Base-by-base conservation (phyloP, 164 flowering plant species). In the Aristolochia fimbriata region DNA sequence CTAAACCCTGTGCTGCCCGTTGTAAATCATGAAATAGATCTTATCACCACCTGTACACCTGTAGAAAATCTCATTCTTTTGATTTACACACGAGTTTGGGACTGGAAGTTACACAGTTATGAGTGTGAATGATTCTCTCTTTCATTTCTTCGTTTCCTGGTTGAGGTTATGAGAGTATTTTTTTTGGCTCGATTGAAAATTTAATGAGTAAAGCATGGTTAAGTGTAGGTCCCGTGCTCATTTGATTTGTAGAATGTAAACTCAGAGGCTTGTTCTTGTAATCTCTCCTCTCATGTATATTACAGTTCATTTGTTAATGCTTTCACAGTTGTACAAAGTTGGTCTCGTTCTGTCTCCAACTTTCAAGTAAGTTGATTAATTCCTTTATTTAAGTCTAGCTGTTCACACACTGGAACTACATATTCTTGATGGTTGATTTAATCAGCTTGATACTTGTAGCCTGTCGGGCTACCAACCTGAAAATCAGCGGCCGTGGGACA, bases 191-290 rank as follows among this genome's bases (percentile, higher is more conserved):
- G 43, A 37, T 37, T 37, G 9, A 37, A 37, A 2, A 63, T 55
- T 68, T 72, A 65, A 70, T 68, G 51, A 16, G 71, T 67, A 23
- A 60, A 70, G 17, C 68, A 64, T 54, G 68, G 68, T 62, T 62
- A 20, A 3, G 68, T 58, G 6, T 58, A 60, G 65, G 65, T 59
- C 33, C 27, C 58, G 51, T 66, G 69, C 61, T 64, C 59, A 6
- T 65, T 60, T 65, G 51, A 60, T 60, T 69, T 53, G 43, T 66
- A 65, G 62, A 62, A 50, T 58, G 57, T 69, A 53, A 46, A 67
- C 62, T 61, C 57, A 23, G 59, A 70, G 72, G 68, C 37, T 23
- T 52, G 48, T 47, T 43, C 65, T 62, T 27, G 30, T 27, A 27
- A 46, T 62, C 56, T 37, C 22, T 50, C 59, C 70, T 67, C 56